phyloP scores from a whole-genome alignment of 2,329 filamentous ascomycete species.

The Neonectria ditissima region DNA sequence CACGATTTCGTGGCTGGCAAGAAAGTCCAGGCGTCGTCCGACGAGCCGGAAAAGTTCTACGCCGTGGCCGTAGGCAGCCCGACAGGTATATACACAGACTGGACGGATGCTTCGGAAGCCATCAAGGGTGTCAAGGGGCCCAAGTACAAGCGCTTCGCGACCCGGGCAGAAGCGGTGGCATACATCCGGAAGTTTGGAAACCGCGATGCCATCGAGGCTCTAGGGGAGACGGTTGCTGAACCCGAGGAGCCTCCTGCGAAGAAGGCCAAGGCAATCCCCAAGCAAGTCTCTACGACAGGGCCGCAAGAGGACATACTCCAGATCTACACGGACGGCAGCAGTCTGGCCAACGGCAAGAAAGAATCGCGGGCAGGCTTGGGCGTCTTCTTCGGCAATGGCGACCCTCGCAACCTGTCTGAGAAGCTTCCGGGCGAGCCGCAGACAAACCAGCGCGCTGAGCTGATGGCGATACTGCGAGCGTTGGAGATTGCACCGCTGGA shows the following conservation, averaged over 20 bases:
- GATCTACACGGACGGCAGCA: slow-evolving; percentile 74
- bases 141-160: slow-evolving; percentile 77
- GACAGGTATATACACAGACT: slow-evolving; percentile 71
- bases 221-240: slow-evolving; percentile 49
- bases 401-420: slow-evolving; percentile 77
- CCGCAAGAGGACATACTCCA: slow-evolving; percentile 44
- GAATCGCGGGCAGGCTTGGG: slow-evolving; percentile 71
- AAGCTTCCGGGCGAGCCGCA: slow-evolving; percentile 78
- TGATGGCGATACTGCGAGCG: slow-evolving; percentile 87
- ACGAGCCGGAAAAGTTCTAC: slow-evolving; percentile 65
- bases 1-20: slow-evolving; percentile 78
- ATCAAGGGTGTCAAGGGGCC: slow-evolving; percentile 79
- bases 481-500: slow-evolving; percentile 78
- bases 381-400: slow-evolving; percentile 70
- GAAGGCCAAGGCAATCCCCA: slow-evolving; percentile 44
- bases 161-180: slow-evolving; percentile 78
- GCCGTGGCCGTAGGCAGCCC: slow-evolving; percentile 69
- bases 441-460: slow-evolving; percentile 96
- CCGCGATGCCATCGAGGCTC: slow-evolving; percentile 55
- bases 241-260: slow-evolving; percentile 37
- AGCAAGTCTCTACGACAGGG: slow-evolving; percentile 36
- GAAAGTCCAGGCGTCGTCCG: slow-evolving; percentile 51
- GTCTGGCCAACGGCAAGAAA: slow-evolving; percentile 66
- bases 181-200: slow-evolving; percentile 72
- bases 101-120: slow-evolving; percentile 78